These are phyloP conservation scores for Arabidopsis suecica DNA, from an alignment of 345 rosid genomes.

Conservation along the genomic window DNA sequence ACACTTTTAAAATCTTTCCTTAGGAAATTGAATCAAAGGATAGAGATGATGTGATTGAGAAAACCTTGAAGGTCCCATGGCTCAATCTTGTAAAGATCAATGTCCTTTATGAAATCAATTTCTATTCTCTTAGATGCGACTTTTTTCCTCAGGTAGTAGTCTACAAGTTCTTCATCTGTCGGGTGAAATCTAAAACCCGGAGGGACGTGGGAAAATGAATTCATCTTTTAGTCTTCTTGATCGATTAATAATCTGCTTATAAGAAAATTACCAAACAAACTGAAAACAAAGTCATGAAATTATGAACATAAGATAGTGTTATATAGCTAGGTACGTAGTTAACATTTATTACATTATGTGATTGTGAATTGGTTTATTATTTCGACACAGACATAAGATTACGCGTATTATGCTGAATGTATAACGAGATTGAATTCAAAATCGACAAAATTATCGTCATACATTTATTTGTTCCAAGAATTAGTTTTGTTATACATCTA, in stretches of 20 bases:
- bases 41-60: background rate
- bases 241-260: constrained; percentile 44
- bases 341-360: background rate
- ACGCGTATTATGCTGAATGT: background rate
- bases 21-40: background rate
- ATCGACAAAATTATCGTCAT: background rate
- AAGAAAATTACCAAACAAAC: background rate
- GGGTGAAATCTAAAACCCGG: constrained; percentile 90
- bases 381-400: constrained; percentile 7
- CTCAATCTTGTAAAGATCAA: constrained; percentile 85
- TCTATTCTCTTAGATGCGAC: constrained; percentile 73
- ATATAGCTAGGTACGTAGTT: background rate
- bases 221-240: constrained; percentile 49
- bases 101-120: constrained; percentile 77
- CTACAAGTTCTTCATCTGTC: constrained; percentile 89
- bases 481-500: constrained; percentile 1
- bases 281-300: background rate
- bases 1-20: background rate
- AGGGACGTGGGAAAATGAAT: constrained; percentile 77
- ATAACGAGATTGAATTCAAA: background rate
- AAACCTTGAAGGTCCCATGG: constrained; percentile 91
- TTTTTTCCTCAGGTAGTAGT: constrained; percentile 76
- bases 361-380: constrained; percentile 8
- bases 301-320: constrained; percentile 2
- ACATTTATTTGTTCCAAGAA: background rate